Percentiles rank a stretch among this genome's conserved stretches.
Evolutionary conservation across 192 early-diverging fungal species (phyloP).

Genomic region (Radiomyces spectabilis): DNA sequence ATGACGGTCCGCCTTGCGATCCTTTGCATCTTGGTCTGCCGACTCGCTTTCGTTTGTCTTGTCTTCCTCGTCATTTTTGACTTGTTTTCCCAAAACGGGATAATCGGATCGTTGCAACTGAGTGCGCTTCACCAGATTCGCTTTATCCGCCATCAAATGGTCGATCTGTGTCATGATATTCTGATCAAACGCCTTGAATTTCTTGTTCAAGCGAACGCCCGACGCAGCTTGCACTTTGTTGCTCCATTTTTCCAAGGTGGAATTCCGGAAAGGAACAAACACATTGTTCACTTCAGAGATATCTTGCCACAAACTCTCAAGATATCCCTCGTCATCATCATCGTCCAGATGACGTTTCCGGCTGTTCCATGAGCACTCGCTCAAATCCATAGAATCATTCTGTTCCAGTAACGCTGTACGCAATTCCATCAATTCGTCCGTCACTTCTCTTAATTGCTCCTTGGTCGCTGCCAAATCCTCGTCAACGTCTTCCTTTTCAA

Average conservation of each 20-base stretch:
- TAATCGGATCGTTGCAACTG: constrained; percentile 75
- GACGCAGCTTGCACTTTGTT: constrained; percentile 74
- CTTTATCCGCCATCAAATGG: constrained; percentile 54
- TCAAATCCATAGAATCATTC: constrained; percentile 32
- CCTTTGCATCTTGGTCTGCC: constrained; percentile 27
- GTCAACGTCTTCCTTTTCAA: constrained; percentile 9
- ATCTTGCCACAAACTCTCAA: constrained; percentile 49
- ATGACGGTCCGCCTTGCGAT: constrained; percentile 41
- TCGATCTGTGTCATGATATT: constrained; percentile 25
- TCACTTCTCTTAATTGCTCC: constrained; percentile 23
- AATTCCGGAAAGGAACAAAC: constrained; percentile 77
- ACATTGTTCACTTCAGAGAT: constrained; percentile 49
- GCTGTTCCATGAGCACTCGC: constrained; percentile 14
- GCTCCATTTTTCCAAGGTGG: constrained; percentile 91
- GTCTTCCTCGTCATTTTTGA: neutral
- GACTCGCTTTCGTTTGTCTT: constrained; percentile 25
- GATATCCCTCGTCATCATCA: constrained; percentile 39
- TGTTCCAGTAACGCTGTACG: constrained; percentile 20
- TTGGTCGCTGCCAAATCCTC: constrained; percentile 23
- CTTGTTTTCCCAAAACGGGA: constrained; percentile 33
- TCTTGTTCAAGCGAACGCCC: constrained; percentile 68
- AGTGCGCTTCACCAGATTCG: constrained; percentile 80
- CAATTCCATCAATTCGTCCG: constrained; percentile 35
- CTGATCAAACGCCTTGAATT: constrained; percentile 95
- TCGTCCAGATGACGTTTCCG: constrained; percentile 43